Percentiles rank a stretch among this genome's conserved stretches.
Evolutionary conservation across 148 eudicot genomes (phyloP).

Genomic region (Mesembryanthemum crystallinum): DNA sequence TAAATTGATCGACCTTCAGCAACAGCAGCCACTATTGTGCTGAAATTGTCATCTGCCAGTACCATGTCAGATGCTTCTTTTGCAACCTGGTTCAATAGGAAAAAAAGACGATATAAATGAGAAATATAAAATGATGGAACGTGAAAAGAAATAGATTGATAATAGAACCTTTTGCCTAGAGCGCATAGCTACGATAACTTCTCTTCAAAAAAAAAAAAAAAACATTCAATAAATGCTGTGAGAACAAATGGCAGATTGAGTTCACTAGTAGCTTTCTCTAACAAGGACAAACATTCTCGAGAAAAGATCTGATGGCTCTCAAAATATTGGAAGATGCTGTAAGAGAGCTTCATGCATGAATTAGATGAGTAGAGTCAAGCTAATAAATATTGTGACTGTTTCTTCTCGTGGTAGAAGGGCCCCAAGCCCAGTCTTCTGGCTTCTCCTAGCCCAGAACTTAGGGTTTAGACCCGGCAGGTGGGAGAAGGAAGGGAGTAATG

Average conservation of each 20-base stretch:
- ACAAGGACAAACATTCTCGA: neutral
- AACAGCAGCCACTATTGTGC: constrained; percentile 74
- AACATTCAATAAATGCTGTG: neutral
- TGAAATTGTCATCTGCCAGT: constrained; percentile 74
- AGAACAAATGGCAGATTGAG: neutral
- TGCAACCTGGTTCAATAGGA: constrained; percentile 51
- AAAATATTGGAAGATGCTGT: neutral
- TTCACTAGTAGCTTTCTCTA: neutral
- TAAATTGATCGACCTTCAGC: constrained; percentile 91
- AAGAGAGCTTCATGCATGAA: neutral
- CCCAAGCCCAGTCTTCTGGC: no score
- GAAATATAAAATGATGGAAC: neutral
- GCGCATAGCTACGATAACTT: neutral
- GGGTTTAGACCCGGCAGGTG: no score
- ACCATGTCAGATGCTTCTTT: constrained; percentile 86
- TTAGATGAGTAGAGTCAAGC: neutral
- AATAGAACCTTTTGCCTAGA: neutral
- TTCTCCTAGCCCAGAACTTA: no score
- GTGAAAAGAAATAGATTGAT: neutral
- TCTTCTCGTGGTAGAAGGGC: no score
- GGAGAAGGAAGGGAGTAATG: no score
- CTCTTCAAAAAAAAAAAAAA: neutral
- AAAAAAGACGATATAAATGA: constrained; percentile 3
- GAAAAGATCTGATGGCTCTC: neutral
- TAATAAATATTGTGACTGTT: neutral